Conservation (phyloP, 495 filamentous ascomycete species). For the Amphirosellinia nigrospora region DNA sequence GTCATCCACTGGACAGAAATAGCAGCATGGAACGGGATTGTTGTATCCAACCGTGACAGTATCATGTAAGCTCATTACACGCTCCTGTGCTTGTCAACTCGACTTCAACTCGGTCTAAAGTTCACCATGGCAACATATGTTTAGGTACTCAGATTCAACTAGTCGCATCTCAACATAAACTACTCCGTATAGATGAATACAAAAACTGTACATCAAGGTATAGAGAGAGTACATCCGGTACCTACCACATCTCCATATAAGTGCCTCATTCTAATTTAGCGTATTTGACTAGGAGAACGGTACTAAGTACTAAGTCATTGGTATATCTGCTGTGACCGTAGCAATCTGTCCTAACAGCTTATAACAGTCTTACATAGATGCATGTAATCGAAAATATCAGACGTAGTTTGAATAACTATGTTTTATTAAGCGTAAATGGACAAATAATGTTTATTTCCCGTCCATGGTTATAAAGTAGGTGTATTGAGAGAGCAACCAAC, state of each 20-base stretch:
- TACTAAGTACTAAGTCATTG: neutral
- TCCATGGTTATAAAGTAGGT: neutral
- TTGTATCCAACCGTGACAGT: neutral
- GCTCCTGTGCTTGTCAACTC: neutral
- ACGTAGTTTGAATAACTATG: neutral
- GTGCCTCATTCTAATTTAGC: neutral
- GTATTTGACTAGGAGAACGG: neutral
- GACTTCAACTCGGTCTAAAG: slow-evolving; percentile 1
- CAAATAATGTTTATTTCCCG: neutral
- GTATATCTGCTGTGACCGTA: too few relatives aligned
- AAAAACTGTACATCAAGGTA: neutral
- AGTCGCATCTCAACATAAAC: neutral
- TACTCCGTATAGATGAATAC: neutral
- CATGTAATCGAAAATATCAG: neutral
- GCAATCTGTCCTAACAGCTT: neutral
- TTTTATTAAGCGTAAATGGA: neutral
- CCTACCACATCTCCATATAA: neutral
- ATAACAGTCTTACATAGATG: neutral
- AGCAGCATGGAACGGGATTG: neutral
- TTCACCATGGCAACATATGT: too few relatives aligned
- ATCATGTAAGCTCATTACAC: neutral
- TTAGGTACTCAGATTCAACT: neutral
- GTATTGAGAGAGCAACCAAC: neutral
- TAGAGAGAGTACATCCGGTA: neutral
- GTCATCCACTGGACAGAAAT: neutral